Evolutionary conservation across 768 basidiomycete genomes (phyloP).

Genomic region (Kwoniella sp.): DNA sequence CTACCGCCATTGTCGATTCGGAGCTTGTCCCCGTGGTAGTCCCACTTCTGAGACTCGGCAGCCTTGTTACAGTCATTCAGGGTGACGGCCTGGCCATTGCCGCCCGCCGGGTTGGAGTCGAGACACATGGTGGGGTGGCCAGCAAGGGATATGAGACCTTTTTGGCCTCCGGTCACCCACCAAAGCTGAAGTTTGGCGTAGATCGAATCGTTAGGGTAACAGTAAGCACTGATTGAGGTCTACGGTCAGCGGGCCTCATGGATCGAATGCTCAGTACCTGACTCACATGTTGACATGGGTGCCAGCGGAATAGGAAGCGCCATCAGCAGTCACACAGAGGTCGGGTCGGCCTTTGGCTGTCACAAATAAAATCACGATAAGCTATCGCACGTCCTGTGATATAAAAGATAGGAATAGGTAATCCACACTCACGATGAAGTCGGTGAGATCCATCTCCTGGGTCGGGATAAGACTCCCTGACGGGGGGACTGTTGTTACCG

Average conservation of each 20-base stretch:
- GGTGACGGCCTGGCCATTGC: conserved; percentile 11
- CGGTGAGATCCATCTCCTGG: conserved; percentile 12
- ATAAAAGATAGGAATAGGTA: not conserved
- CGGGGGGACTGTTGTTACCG: conserved; percentile 7
- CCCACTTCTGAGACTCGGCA: conserved; percentile 14
- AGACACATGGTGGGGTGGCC: conserved; percentile 10
- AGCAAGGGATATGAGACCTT: conserved; percentile 7
- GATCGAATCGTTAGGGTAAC: conserved; percentile 13
- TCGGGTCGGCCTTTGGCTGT: conserved; percentile 18
- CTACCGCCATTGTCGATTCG: conserved; percentile 11
- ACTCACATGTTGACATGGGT: conserved; percentile 16
- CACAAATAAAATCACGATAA: not conserved
- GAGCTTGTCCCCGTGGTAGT: conserved; percentile 16
- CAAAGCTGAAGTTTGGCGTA: conserved; percentile 12
- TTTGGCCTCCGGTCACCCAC: conserved; percentile 10
- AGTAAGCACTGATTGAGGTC: conserved; percentile 14
- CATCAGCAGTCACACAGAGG: conserved; percentile 21
- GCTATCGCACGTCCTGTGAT: not conserved
- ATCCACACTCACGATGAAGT: conserved; percentile 4
- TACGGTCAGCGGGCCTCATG: not conserved
- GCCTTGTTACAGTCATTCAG: conserved; percentile 13
- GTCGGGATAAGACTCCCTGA: conserved; percentile 11
- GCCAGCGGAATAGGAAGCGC: conserved; percentile 5
- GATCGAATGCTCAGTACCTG: not conserved
- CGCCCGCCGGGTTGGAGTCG: conserved; percentile 11